Percentiles rank a stretch among this genome's conserved stretches.
Conservation (phyloP, 495 filamentous ascomycete genomes). For the Xylaria cubensis region DNA sequence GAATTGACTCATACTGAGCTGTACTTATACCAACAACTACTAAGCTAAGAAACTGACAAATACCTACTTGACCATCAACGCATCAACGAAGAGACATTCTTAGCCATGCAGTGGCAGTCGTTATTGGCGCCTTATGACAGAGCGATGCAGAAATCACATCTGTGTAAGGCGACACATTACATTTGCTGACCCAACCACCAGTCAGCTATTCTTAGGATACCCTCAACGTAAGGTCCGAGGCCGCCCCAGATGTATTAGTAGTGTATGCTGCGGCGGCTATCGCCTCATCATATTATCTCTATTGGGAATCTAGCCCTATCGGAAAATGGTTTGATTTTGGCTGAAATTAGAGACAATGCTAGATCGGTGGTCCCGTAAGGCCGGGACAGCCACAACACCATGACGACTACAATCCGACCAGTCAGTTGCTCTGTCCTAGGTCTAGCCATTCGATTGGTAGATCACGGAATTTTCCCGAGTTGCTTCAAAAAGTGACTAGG, state of each 20-base stretch:
- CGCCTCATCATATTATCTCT: constrained; percentile 3
- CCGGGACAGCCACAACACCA: constrained; percentile 26
- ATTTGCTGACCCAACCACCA: constrained; percentile 11
- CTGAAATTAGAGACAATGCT: constrained; percentile 25
- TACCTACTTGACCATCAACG: constrained; percentile 2
- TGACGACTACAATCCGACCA: constrained; percentile 16
- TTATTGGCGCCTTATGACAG: constrained; percentile 20
- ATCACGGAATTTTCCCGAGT: constrained; percentile 1
- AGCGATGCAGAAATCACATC: constrained; percentile 10
- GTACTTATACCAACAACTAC: constrained; percentile 7
- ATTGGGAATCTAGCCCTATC: constrained; percentile 15
- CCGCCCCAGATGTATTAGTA: constrained; percentile 9
- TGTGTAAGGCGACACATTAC: constrained; percentile 20
- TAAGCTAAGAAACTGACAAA: constrained; percentile 19
- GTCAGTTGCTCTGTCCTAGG: constrained; percentile 3
- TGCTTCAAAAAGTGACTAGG: background rate
- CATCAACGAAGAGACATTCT: constrained; percentile 6
- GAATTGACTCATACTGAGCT: constrained; percentile 27
- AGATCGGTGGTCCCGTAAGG: constrained; percentile 31
- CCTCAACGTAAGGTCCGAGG: background rate
- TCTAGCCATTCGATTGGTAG: constrained; percentile 16
- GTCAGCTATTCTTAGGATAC: constrained; percentile 26
- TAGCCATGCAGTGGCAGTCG: constrained; percentile 13
- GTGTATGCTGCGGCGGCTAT: constrained; percentile 5
- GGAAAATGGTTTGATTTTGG: constrained; percentile 12